Evolutionary conservation across 257 asterid genomes (phyloP).

Genomic region (Echites panduratus): DNA sequence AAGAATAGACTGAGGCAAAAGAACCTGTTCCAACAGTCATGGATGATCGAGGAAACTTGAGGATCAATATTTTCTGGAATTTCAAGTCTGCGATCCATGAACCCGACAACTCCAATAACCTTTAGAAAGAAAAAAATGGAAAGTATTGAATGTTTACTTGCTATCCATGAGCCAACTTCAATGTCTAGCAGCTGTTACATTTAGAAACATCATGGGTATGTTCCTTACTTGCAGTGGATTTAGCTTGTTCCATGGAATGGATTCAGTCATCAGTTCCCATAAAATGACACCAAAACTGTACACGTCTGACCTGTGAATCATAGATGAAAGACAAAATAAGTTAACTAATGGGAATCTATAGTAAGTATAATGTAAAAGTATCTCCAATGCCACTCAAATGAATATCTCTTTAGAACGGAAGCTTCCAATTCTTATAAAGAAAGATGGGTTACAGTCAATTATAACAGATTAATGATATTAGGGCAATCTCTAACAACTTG

Average conservation of each 20-base stretch:
- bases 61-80: constrained; percentile 52
- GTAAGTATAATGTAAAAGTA: neutral
- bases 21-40: constrained; percentile 73
- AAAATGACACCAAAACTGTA: constrained; percentile 67
- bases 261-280: constrained; percentile 72
- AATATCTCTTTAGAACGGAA: neutral
- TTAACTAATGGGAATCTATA: neutral
- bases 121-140: neutral
- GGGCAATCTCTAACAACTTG: neutral
- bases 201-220: no score
- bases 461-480: neutral
- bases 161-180: neutral
- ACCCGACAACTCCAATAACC: constrained; percentile 80
- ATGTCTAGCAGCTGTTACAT: no score
- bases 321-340: neutral
- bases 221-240: constrained; percentile 54
- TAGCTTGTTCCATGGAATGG: constrained; percentile 57
- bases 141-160: neutral
- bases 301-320: constrained; percentile 54
- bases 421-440: neutral
- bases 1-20: neutral
- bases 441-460: neutral
- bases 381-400: neutral
- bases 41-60: constrained; percentile 45
- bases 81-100: constrained; percentile 60